Percentiles rank a stretch among this genome's conserved stretches.
phyloP scores from a whole-genome alignment of 1,139 yeast species.

The Kodamaea arcana region DNA sequence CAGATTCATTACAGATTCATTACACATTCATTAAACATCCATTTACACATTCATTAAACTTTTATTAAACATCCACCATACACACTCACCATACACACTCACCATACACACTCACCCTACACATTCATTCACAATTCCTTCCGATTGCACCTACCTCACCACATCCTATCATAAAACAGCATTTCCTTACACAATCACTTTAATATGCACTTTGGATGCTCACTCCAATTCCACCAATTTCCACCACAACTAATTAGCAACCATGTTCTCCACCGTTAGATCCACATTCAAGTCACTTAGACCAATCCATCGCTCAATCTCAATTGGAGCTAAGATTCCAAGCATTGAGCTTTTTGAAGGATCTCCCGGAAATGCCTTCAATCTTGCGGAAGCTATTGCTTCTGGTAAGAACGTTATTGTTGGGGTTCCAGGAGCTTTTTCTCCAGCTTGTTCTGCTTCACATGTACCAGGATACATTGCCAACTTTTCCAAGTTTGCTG shows the following conservation, averaged over 20 bases:
- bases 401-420: conserved; percentile 57
- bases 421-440: conserved; percentile 90
- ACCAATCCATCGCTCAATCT: conserved; percentile 25
- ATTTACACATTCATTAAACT: too few species aligned
- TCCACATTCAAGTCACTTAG: conserved; percentile 4
- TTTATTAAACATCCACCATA: too few species aligned
- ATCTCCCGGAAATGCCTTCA: conserved; percentile 64
- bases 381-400: conserved; percentile 53
- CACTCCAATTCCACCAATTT: too few species aligned
- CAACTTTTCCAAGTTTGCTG: conserved; percentile 46
- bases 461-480: conserved; percentile 79
- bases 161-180: too few species aligned
- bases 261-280: conserved; percentile 8
- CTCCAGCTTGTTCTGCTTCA: conserved; percentile 76
- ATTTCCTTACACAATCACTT: too few species aligned
- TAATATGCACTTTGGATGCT: too few species aligned
- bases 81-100: too few species aligned
- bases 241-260: background rate
- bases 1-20: too few species aligned
- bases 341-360: conserved; percentile 52
- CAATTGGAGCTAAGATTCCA: conserved; percentile 59
- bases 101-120: too few species aligned
- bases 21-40: too few species aligned
- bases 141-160: too few species aligned
- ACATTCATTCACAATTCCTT: too few species aligned